A percentile compares a stretch with the other conserved stretches of the same genome.
Evolutionary conservation across 2,329 filamentous ascomycete genomes (phyloP).

Genomic region (Stachybotrys echinatus): DNA sequence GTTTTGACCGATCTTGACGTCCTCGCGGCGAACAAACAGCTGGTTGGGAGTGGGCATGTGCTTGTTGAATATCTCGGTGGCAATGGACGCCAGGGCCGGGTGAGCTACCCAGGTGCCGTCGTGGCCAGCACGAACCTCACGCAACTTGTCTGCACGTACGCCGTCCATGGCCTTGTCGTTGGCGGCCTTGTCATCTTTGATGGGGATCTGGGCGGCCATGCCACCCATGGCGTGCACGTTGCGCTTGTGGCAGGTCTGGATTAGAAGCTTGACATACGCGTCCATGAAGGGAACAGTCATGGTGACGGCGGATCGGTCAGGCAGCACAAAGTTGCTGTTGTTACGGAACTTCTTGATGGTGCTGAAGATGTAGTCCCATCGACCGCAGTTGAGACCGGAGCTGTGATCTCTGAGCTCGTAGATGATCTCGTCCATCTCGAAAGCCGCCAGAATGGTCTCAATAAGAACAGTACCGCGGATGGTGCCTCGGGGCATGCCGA

Average conservation of each 20-base stretch:
- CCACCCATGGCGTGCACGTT: constrained; percentile 99
- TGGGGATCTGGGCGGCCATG: constrained; percentile 98
- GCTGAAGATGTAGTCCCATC: constrained; percentile 99
- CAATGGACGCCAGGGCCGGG: constrained; percentile 83
- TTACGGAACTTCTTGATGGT: constrained; percentile 99
- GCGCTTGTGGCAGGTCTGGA: constrained; percentile 95
- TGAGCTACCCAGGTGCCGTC: constrained; percentile 98
- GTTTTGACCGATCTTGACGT: constrained; percentile 78
- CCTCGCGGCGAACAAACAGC: constrained; percentile 83
- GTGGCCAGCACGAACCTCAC: constrained; percentile 90
- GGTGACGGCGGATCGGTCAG: constrained; percentile 84
- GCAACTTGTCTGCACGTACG: constrained; percentile 91
- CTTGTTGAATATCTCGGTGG: constrained; percentile 91
- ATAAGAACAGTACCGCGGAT: constrained; percentile 95
- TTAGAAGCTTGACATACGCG: constrained; percentile 89
- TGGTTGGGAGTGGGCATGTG: constrained; percentile 99
- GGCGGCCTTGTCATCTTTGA: constrained; percentile 87
- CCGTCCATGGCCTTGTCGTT: constrained; percentile 94
- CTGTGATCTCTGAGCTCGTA: constrained; percentile 97
- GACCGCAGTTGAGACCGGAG: constrained; percentile 93
- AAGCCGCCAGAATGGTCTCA: constrained; percentile 94
- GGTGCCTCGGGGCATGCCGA: constrained; percentile 83
- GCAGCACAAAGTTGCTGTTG: constrained; percentile 87
- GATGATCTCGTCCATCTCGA: constrained; percentile 99
- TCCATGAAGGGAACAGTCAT: constrained; percentile 99